These are phyloP conservation scores for Ganoderma sp. DNA, from an alignment of 1,284 basidiomycete genomes.

Conservation along the genomic window DNA sequence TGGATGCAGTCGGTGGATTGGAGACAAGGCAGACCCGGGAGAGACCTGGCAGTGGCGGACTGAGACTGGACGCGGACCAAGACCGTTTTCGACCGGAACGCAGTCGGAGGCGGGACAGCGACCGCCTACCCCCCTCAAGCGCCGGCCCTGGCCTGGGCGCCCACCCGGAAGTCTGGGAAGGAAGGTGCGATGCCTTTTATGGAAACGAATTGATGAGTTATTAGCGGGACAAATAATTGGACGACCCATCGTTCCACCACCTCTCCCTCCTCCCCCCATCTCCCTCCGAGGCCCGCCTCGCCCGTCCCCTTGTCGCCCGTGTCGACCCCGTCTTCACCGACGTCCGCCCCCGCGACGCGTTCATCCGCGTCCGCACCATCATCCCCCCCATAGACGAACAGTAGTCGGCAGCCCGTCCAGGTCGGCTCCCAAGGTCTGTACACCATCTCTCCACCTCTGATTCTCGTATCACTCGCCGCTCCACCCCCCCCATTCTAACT, in stretches of 20 bases:
- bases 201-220: constrained; percentile 28
- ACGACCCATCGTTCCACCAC: constrained; percentile 25
- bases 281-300: constrained; percentile 11
- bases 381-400: constrained; percentile 17
- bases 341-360: constrained; percentile 26
- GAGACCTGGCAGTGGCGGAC: too few relatives aligned
- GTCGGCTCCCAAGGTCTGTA: constrained; percentile 23
- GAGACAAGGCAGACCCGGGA: not conserved
- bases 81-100: not conserved
- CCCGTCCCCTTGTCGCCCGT: constrained; percentile 10
- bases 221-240: constrained; percentile 30
- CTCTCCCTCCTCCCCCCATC: constrained; percentile 18
- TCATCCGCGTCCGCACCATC: constrained; percentile 29
- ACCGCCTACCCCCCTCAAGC: not conserved
- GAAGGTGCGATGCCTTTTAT: constrained; percentile 23
- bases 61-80: not conserved
- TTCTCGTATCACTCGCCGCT: constrained; percentile 21
- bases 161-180: constrained; percentile 18
- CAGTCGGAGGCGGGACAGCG: not conserved
- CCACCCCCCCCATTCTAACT: constrained; percentile 13
- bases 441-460: constrained; percentile 8
- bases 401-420: constrained; percentile 16
- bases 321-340: constrained; percentile 27
- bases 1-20: not conserved
- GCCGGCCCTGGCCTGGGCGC: constrained; percentile 18